Evolutionary conservation across 2,329 filamentous ascomycete species (phyloP).

Genomic region (Fusarium newnesense): DNA sequence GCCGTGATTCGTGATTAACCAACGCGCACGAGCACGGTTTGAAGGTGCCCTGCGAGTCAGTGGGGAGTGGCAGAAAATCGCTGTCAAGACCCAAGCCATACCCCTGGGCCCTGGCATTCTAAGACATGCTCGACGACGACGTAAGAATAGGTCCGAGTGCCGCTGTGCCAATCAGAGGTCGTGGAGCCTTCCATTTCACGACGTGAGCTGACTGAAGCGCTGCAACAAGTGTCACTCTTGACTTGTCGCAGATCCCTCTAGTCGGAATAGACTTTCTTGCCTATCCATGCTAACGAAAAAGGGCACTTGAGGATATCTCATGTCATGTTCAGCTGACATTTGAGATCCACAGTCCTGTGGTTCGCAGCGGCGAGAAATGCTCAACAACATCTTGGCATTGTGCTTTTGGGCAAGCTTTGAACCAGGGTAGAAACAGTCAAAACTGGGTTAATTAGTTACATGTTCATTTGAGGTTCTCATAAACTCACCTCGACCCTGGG

Average conservation of each 20-base stretch:
- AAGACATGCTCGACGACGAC: not conserved
- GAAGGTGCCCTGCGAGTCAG: not conserved
- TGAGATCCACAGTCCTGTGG: not conserved
- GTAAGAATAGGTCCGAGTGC: not conserved
- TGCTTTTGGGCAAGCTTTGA: not conserved
- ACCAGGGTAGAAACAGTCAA: not conserved
- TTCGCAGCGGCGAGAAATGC: not conserved
- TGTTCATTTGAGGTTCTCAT: not conserved
- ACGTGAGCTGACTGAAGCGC: conserved; percentile 4
- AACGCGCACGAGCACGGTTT: not conserved
- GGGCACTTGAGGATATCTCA: not conserved
- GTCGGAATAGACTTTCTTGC: not conserved
- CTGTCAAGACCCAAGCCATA: not conserved
- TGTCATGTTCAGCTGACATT: not conserved
- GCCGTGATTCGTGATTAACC: not conserved
- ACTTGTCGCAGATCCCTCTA: not conserved
- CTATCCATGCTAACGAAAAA: not conserved
- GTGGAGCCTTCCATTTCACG: not conserved
- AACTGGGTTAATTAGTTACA: conserved; percentile 4
- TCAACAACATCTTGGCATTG: not conserved
- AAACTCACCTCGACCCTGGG: conserved; percentile 10
- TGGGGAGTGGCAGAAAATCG: not conserved
- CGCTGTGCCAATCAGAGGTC: conserved; percentile 16
- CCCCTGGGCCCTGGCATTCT: conserved; percentile 6
- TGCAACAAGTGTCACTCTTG: not conserved